Percentiles rank a stretch among this genome's conserved stretches.
phyloP scores from a whole-genome alignment of 2,329 filamentous ascomycete species.

The Calonectria hongkongensis region DNA sequence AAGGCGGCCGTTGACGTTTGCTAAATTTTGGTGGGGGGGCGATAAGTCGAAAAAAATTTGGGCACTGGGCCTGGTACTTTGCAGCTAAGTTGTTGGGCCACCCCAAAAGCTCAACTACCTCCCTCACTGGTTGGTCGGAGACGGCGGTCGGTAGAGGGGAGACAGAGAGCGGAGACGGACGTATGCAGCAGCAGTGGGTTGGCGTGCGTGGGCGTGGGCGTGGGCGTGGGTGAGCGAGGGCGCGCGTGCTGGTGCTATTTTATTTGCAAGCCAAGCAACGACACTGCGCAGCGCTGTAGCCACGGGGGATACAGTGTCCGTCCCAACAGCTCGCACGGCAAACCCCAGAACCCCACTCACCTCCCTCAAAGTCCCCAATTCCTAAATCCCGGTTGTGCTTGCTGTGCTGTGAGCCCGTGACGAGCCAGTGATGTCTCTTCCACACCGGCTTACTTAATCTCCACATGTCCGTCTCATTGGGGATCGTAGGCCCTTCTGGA shows the following conservation, averaged over 20 bases:
- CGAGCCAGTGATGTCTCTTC: constrained; percentile 44
- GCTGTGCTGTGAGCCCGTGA: constrained; percentile 5
- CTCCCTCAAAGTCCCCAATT: constrained; percentile 30
- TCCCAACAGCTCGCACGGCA: constrained; percentile 15
- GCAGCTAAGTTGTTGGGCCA: constrained; percentile 58
- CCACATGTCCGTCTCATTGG: constrained; percentile 34
- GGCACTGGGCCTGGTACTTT: constrained; percentile 56
- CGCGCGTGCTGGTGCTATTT: constrained; percentile 2
- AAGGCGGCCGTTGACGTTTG: constrained; percentile 60
- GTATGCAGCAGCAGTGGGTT: constrained; percentile 18
- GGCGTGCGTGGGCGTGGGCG: constrained; percentile 2
- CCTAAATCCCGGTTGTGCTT: constrained; percentile 31
- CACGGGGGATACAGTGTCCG: constrained; percentile 32
- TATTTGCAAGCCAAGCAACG: constrained; percentile 21
- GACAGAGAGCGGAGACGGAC: constrained; percentile 29
- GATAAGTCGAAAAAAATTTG: constrained; percentile 61
- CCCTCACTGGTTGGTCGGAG: constrained; percentile 31
- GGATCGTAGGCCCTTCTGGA: constrained; percentile 34
- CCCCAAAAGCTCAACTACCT: constrained; percentile 54
- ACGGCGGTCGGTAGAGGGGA: constrained; percentile 42
- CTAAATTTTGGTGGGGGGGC: constrained; percentile 65
- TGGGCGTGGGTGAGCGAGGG: constrained; percentile 4
- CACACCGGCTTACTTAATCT: constrained; percentile 32
- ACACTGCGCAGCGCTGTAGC: constrained; percentile 14
- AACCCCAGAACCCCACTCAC: constrained; percentile 26